These are phyloP conservation scores for Penicillium occitanis DNA, from an alignment of 2,329 filamentous ascomycete genomes.

Conservation along the genomic window DNA sequence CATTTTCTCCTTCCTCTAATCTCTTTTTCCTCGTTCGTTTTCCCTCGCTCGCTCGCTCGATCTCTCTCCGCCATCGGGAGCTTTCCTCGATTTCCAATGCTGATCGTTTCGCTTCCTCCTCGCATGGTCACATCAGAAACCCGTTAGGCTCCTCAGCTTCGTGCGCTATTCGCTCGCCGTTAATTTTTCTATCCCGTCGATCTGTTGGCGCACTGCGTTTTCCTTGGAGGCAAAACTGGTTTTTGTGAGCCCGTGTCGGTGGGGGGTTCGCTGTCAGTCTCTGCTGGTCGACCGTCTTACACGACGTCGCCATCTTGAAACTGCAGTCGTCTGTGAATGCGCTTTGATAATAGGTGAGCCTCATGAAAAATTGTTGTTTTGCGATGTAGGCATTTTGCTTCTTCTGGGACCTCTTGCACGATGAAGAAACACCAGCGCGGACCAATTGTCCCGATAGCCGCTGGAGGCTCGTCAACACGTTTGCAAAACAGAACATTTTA, in stretches of 20 bases:
- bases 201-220: slow-evolving; percentile 2
- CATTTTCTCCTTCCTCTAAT: slow-evolving; percentile 19
- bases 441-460: slow-evolving; percentile 5
- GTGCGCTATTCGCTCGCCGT: slow-evolving; percentile 29
- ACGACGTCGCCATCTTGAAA: slow-evolving; percentile 16
- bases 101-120: slow-evolving; percentile 33
- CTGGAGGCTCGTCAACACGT: slow-evolving; percentile 11
- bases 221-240: slow-evolving; percentile 1
- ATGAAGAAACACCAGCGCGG: slow-evolving; percentile 8
- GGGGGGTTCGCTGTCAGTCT: slow-evolving; percentile 25
- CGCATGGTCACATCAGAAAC: slow-evolving; percentile 36
- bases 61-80: slow-evolving; percentile 23
- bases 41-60: slow-evolving; percentile 16
- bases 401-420: background rate
- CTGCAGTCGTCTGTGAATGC: slow-evolving; percentile 33
- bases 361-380: slow-evolving; percentile 22
- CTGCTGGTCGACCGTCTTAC: slow-evolving; percentile 6
- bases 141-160: slow-evolving; percentile 25
- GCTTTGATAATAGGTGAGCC: slow-evolving; percentile 42
- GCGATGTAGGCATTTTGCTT: slow-evolving; percentile 7
- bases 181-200: background rate
- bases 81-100: slow-evolving; percentile 31
- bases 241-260: slow-evolving; percentile 32
- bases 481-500: background rate
- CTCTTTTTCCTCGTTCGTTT: slow-evolving; percentile 9